Conservation (phyloP, 2,329 filamentous ascomycete species). For the Amphichorda felina region DNA sequence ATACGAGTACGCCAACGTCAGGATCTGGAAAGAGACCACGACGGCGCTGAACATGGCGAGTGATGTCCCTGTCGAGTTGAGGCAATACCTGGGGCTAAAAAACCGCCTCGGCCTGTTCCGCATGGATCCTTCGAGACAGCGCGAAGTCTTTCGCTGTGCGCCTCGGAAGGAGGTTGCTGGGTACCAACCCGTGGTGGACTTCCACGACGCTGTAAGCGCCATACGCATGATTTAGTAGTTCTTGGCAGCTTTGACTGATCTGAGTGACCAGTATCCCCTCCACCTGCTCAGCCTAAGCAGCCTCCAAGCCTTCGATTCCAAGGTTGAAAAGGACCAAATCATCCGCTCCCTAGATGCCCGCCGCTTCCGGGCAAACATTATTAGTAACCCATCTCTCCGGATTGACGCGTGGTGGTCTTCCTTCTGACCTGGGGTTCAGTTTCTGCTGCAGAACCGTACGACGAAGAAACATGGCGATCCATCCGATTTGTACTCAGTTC, state of each 20-base stretch:
- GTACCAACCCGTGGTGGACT: conserved; percentile 54
- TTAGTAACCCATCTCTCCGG: conserved; percentile 29
- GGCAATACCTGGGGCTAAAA: conserved; percentile 53
- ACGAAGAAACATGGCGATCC: conserved; percentile 59
- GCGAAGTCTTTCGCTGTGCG: conserved; percentile 49
- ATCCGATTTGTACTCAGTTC: conserved; percentile 37
- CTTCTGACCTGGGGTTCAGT: no score
- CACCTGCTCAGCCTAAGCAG: conserved; percentile 56
- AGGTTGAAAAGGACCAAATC: conserved; percentile 37
- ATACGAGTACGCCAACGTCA: conserved; percentile 49
- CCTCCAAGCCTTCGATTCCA: conserved; percentile 45
- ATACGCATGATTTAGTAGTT: neutral
- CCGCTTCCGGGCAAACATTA: conserved; percentile 62
- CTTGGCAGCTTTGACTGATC: neutral
- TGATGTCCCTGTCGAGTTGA: conserved; percentile 51
- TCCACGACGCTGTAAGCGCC: conserved; percentile 55
- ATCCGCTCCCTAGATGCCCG: conserved; percentile 43
- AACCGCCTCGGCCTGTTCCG: conserved; percentile 55
- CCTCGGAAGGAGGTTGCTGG: conserved; percentile 45
- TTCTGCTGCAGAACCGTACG: conserved; percentile 49
- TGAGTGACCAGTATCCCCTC: conserved; percentile 47
- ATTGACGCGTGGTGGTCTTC: neutral
- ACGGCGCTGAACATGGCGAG: conserved; percentile 42
- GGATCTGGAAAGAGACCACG: conserved; percentile 50
- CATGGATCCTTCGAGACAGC: conserved; percentile 42